Percentiles rank a stretch among this genome's conserved stretches.
phyloP scores from a whole-genome alignment of 129 eudicot genomes.

The Glebionis coronaria region DNA sequence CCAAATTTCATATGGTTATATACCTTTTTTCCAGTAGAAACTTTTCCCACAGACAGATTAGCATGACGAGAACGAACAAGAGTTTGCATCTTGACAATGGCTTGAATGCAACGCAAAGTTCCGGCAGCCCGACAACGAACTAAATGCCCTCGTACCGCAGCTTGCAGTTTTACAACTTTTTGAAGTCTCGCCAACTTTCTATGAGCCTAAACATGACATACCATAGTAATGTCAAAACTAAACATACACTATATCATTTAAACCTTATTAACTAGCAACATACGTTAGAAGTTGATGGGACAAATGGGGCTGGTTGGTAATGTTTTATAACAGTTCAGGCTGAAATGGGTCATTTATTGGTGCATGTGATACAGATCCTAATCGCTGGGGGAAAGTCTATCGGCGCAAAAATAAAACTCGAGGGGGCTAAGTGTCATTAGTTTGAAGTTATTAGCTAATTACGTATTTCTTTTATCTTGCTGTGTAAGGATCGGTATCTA shows the following conservation, averaged over 20 bases:
- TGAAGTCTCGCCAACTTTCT: slow-evolving; percentile 45
- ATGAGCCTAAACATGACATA: slow-evolving; percentile 51
- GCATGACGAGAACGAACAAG: slow-evolving; percentile 70
- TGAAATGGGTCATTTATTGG: not conserved
- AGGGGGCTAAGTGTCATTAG: too few relatives aligned
- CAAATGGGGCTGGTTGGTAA: not conserved
- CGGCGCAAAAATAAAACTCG: too few relatives aligned
- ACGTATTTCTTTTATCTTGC: too few relatives aligned
- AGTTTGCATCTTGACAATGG: slow-evolving; percentile 74
- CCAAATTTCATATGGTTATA: slow-evolving; percentile 16
- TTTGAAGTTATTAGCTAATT: too few relatives aligned
- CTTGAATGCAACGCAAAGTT: slow-evolving; percentile 78
- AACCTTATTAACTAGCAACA: not conserved
- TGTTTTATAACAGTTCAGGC: not conserved
- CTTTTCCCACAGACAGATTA: slow-evolving; percentile 32
- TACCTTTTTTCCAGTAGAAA: slow-evolving; percentile 26
- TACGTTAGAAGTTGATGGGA: slow-evolving; percentile 1
- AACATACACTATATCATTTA: slow-evolving; percentile 1
- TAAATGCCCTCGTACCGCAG: slow-evolving; percentile 87
- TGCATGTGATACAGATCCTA: too few relatives aligned
- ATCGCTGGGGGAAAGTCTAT: too few relatives aligned
- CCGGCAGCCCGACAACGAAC: slow-evolving; percentile 85
- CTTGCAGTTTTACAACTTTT: slow-evolving; percentile 63
- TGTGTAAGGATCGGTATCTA: too few relatives aligned
- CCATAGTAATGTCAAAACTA: slow-evolving; percentile 4